Evolutionary conservation across 108 stramenopile genomes (phyloP).

Genomic region (Nitzschia sp.): DNA sequence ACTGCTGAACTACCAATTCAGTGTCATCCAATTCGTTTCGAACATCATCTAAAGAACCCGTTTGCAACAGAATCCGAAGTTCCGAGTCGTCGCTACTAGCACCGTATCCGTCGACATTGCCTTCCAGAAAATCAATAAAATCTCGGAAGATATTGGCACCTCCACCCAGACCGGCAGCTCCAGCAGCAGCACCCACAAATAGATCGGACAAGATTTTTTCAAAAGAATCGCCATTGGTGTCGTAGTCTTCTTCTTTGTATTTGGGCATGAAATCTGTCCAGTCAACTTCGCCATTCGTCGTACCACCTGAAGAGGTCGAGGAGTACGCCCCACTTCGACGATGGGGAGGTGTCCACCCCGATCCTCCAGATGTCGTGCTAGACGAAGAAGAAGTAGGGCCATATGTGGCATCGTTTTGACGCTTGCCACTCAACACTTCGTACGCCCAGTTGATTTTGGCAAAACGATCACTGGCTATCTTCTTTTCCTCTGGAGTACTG

Average conservation of each 20-base stretch:
- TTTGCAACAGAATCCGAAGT: constrained; percentile 51
- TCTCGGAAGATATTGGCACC: constrained; percentile 61
- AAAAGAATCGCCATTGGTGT: constrained; percentile 80
- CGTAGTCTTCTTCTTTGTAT: constrained; percentile 60
- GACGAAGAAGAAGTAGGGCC: not conserved
- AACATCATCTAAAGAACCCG: constrained; percentile 66
- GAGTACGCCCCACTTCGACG: constrained; percentile 47
- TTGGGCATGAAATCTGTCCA: constrained; percentile 86
- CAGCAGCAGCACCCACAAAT: constrained; percentile 59
- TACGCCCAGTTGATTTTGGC: constrained; percentile 86
- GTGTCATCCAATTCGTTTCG: constrained; percentile 84
- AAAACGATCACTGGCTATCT: constrained; percentile 70
- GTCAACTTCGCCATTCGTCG: not conserved
- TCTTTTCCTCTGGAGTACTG: constrained; percentile 58
- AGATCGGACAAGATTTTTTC: constrained; percentile 76
- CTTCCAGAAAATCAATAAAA: constrained; percentile 81
- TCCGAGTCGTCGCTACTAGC: constrained; percentile 56
- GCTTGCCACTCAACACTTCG: constrained; percentile 63
- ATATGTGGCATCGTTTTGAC: constrained; percentile 3
- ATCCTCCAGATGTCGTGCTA: constrained; percentile 13
- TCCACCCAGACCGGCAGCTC: constrained; percentile 42
- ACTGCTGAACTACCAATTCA: constrained; percentile 66
- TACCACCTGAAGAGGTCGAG: constrained; percentile 28
- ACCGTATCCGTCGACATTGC: constrained; percentile 65
- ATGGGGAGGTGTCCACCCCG: constrained; percentile 72